Base-by-base conservation (phyloP, 345 rosid species). In the Aethionema arabicum region DNA sequence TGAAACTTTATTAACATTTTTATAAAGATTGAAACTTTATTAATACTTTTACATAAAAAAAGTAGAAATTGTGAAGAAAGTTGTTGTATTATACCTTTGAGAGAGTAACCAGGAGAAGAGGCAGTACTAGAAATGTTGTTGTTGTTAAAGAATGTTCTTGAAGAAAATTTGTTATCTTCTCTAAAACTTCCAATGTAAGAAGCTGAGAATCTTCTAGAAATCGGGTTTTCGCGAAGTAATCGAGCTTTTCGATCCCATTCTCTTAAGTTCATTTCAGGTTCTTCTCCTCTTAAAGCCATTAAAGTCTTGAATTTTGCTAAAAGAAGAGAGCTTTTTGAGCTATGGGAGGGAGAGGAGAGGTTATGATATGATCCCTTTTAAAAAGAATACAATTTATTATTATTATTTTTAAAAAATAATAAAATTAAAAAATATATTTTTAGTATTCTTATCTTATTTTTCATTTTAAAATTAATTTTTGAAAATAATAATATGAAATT, bases 101-200 rank as follows among this genome's bases (percentile, higher is more conserved):
- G 69, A 54, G 79, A 59, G 69, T 84, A 83, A 16, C 97, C 95
- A 57, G 99, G 99, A 74, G 99, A 93, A 7, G 99, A 93, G 14
- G 92, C 86, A 66, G 97, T 83, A 78, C 96, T 93, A 48, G 88
- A 83, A 75, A 85, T 78, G 85, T 43, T 56, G 42, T 84, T 56
- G 42, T 84, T 73, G 46, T n/a, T n/a, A n/a, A 82, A 61, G 81
- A 63, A 73, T 50, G 92, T 77, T 71, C 88, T 75, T 64, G 72
- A 85, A 64, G 10, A 49, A 67, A 86, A 78, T 66, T 76, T 78
- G 15, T 81, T 68, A 41, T 85, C 91, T 74, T 88, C 99, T 78
- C 92, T 56, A 21, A 80, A 79, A 74, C 87, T 86, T 70, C 78
- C 80, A 65, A 85, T 74, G 68, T 86, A 65, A 5, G 99, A 88